Conservation (phyloP, 2,329 filamentous ascomycete species). For the Colletotrichum endophyticum region DNA sequence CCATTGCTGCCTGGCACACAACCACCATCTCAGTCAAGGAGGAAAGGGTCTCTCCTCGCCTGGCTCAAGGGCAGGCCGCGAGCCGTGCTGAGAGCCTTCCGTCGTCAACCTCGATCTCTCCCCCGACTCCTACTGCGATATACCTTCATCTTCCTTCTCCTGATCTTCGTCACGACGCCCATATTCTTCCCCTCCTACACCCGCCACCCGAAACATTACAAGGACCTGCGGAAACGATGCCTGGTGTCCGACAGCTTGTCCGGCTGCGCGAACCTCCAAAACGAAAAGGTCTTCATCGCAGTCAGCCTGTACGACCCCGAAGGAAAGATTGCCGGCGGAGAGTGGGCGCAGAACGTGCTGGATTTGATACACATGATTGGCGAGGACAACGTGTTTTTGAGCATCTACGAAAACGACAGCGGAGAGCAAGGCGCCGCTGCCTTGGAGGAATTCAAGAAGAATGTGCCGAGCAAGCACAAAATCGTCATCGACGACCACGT, state of each 20-base stretch:
- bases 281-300: constrained; percentile 76
- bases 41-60: not conserved
- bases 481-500: constrained; percentile 67
- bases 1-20: not conserved
- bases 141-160: constrained; percentile 28
- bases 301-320: constrained; percentile 71
- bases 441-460: constrained; percentile 55
- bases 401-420: constrained; percentile 76
- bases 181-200: constrained; percentile 50
- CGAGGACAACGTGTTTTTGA: constrained; percentile 70
- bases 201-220: constrained; percentile 42
- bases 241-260: constrained; percentile 25
- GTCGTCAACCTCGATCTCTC: constrained; percentile 17
- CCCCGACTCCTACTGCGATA: constrained; percentile 25
- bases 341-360: constrained; percentile 67
- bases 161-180: constrained; percentile 34
- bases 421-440: constrained; percentile 60
- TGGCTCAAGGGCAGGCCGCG: constrained; percentile 14
- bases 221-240: constrained; percentile 34
- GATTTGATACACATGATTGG: constrained; percentile 70
- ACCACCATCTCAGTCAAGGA: not conserved
- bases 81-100: constrained; percentile 5
- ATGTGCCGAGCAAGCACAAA: constrained; percentile 46
- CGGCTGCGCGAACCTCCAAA: constrained; percentile 43
- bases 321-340: constrained; percentile 64